A percentile compares a stretch with the other conserved stretches of the same genome.
These are phyloP conservation scores for Coccomyxa sp. DNA, from an alignment of 139 green algal genomes.

Conservation along the genomic window DNA sequence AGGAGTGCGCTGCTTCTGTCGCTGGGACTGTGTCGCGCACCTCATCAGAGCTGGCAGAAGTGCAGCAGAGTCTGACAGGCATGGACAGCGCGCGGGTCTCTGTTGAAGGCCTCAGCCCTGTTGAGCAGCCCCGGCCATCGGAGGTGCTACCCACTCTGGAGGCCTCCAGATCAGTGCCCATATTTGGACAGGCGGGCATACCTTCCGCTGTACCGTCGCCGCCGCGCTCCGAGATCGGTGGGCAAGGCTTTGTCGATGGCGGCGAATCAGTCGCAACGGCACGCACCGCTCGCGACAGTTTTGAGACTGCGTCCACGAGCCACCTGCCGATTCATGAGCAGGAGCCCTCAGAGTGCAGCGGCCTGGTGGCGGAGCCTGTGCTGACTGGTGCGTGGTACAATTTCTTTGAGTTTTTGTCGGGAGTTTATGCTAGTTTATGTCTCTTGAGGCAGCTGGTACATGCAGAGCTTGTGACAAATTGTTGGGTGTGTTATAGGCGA, in stretches of 20 bases:
- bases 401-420: neutral
- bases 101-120: no score
- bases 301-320: neutral
- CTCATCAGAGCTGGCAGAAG: conserved; percentile 1
- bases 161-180: no score
- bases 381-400: neutral
- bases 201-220: neutral
- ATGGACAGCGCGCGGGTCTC: no score
- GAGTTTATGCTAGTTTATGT: neutral
- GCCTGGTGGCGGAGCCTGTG: neutral
- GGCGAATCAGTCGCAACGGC: neutral
- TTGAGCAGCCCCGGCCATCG: no score
- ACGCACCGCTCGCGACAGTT: neutral
- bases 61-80: neutral
- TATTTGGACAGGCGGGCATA: neutral
- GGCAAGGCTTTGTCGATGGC: neutral
- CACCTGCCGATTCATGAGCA: neutral
- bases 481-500: neutral
- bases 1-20: neutral
- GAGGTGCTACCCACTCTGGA: no score
- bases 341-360: neutral
- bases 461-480: neutral
- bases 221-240: neutral
- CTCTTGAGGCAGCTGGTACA: no score
- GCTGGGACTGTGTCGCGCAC: neutral